Conservation (phyloP, 495 filamentous ascomycete genomes). For the Parathielavia appendiculata region DNA sequence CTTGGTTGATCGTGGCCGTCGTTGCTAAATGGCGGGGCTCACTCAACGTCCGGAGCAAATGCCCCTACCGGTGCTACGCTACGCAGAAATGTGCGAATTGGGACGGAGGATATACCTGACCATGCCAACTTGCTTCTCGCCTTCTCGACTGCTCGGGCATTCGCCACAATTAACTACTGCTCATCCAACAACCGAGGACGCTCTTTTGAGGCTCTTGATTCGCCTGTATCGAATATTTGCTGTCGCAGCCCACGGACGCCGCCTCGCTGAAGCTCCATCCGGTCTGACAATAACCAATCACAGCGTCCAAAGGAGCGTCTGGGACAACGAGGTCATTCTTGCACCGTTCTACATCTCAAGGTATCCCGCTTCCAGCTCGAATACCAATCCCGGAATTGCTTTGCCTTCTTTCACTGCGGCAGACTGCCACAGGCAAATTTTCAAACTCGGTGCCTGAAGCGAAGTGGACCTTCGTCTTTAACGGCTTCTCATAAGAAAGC, state of each 20-base stretch:
- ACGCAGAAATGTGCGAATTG: too few relatives aligned
- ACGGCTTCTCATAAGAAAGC: background rate
- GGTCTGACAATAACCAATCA: conserved; percentile 10
- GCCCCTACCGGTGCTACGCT: conserved; percentile 6
- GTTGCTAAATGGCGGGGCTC: background rate
- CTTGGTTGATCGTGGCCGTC: conserved; percentile 8
- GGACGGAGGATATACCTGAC: background rate
- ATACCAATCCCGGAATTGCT: background rate
- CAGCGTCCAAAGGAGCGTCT: background rate
- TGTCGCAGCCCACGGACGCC: background rate
- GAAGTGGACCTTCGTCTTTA: background rate
- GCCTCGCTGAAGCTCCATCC: conserved; percentile 7
- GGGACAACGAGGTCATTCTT: background rate
- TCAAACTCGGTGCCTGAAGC: background rate
- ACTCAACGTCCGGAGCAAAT: conserved; percentile 1
- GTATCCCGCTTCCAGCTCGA: conserved; percentile 18
- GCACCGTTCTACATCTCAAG: conserved; percentile 11
- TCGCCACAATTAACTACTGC: background rate
- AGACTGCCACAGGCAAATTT: background rate
- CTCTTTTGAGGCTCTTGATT: background rate
- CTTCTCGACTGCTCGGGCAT: background rate
- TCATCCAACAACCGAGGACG: background rate
- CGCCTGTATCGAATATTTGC: background rate
- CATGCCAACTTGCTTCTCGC: background rate
- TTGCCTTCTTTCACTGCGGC: background rate